Conservation (phyloP, 257 asterid genomes). For the Solanum raphanifolium region DNA sequence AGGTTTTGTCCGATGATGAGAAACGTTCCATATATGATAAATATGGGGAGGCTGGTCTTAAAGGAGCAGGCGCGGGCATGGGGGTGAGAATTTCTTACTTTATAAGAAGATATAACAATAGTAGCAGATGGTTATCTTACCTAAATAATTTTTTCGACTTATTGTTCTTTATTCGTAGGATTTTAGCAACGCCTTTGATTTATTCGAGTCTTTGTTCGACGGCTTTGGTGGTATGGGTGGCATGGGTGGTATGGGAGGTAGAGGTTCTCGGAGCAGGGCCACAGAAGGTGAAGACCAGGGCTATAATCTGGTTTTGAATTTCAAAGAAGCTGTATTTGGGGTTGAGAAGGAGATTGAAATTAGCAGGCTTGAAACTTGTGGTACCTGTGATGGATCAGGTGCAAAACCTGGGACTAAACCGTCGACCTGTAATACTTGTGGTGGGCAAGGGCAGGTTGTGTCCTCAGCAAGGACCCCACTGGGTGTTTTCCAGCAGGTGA, state of each 20-base stretch:
- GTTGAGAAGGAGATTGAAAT: conserved; percentile 89
- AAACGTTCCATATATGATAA: conserved; percentile 87
- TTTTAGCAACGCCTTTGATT: conserved; percentile 91
- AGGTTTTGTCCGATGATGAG: conserved; percentile 94
- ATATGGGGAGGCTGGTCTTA: conserved; percentile 99
- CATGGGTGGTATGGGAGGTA: conserved; percentile 78
- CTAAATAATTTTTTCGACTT: conserved; percentile 3
- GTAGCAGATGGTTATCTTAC: not conserved
- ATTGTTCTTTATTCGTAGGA: conserved; percentile 39
- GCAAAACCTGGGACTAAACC: conserved; percentile 82
- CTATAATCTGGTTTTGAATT: conserved; percentile 60
- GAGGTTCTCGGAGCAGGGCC: conserved; percentile 67
- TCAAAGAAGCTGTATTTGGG: conserved; percentile 92
- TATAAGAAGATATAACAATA: not conserved
- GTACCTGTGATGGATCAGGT: conserved; percentile 88
- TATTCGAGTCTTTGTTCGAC: conserved; percentile 80
- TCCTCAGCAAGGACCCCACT: conserved; percentile 86
- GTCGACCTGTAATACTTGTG: conserved; percentile 64
- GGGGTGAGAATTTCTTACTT: conserved; percentile 61
- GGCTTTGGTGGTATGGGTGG: conserved; percentile 93
- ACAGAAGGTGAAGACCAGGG: conserved; percentile 93
- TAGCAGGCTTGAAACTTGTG: conserved; percentile 77
- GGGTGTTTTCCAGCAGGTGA: conserved; percentile 94
- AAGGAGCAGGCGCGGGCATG: conserved; percentile 79
- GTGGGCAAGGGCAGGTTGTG: conserved; percentile 95